These are phyloP conservation scores for Metschnikowia gruessii DNA, from an alignment of 805 yeast species.

Conservation along the genomic window DNA sequence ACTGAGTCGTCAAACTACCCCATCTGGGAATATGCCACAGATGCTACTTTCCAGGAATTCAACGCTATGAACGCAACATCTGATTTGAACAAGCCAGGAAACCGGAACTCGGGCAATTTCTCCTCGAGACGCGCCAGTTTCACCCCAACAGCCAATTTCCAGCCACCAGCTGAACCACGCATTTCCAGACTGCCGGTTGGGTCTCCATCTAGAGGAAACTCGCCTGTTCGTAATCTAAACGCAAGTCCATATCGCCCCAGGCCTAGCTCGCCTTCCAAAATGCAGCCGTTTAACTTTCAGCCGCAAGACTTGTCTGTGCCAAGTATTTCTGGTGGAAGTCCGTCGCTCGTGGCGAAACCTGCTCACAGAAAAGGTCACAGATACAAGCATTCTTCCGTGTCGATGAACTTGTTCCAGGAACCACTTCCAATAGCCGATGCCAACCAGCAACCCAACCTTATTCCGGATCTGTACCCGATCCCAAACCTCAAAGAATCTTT, in stretches of 20 bases:
- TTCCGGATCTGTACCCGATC: slow-evolving; percentile 66
- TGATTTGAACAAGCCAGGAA: slow-evolving; percentile 20
- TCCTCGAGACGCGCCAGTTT: slow-evolving; percentile 13
- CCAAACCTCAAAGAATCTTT: slow-evolving; percentile 67
- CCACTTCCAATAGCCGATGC: slow-evolving; percentile 52
- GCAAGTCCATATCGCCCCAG: slow-evolving; percentile 15
- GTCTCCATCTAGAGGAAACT: slow-evolving; percentile 30
- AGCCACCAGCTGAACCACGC: slow-evolving; percentile 22
- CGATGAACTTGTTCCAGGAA: slow-evolving; percentile 93
- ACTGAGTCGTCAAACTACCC: slow-evolving; percentile 27
- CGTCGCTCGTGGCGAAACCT: slow-evolving; percentile 38
- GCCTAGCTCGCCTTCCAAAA: slow-evolving; percentile 15
- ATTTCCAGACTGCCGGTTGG: slow-evolving; percentile 28
- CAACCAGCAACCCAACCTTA: slow-evolving; percentile 56
- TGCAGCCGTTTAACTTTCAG: slow-evolving; percentile 63
- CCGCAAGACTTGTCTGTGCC: slow-evolving; percentile 41
- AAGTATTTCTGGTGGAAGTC: slow-evolving; percentile 17
- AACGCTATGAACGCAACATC: not conserved
- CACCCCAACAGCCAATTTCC: slow-evolving; percentile 20
- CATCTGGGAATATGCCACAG: slow-evolving; percentile 29
- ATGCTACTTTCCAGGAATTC: slow-evolving; percentile 5
- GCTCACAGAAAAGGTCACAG: slow-evolving; percentile 90
- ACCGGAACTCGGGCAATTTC: slow-evolving; percentile 23
- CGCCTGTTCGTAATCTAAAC: slow-evolving; percentile 24
- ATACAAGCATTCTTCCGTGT: slow-evolving; percentile 93